Evolutionary conservation across 257 asterid species (phyloP).

Genomic region (Schizonepeta tenuifolia): DNA sequence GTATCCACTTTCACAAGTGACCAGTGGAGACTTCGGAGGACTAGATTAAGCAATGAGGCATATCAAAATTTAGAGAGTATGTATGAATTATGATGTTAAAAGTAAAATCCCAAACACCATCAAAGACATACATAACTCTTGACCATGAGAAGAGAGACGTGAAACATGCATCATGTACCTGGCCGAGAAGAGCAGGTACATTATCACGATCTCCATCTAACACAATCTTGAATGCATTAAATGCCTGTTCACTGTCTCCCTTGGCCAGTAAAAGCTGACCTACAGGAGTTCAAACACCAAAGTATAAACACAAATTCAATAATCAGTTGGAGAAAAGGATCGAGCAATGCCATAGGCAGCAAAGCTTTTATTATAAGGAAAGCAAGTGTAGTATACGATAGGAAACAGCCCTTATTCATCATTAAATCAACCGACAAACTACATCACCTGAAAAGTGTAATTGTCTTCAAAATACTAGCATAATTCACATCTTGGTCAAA

Average conservation of each 20-base stretch:
- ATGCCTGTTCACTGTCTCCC: slow-evolving; percentile 95
- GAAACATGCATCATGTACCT: slow-evolving; percentile 53
- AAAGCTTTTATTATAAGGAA: slow-evolving; percentile 19
- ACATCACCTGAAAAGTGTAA: slow-evolving; percentile 25
- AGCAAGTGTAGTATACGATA: slow-evolving; percentile 10
- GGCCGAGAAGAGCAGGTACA: slow-evolving; percentile 98
- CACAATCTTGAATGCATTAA: slow-evolving; percentile 89
- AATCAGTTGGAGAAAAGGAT: slow-evolving; percentile 20
- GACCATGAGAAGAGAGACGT: slow-evolving; percentile 19
- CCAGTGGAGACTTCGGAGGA: slow-evolving; percentile 3
- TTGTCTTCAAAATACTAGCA: slow-evolving; percentile 16
- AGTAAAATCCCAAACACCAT: slow-evolving; percentile 18
- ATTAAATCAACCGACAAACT: slow-evolving; percentile 26
- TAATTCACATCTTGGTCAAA: slow-evolving; percentile 5
- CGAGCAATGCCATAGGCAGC: slow-evolving; percentile 22
- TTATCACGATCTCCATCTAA: slow-evolving; percentile 92
- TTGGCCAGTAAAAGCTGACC: slow-evolving; percentile 98
- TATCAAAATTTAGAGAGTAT: background rate
- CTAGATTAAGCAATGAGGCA: slow-evolving; percentile 22
- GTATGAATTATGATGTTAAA: background rate
- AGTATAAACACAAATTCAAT: slow-evolving; percentile 22
- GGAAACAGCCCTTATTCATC: background rate
- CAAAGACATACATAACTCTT: background rate
- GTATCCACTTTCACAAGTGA: slow-evolving; percentile 28
- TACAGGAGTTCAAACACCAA: slow-evolving; percentile 42